Evolutionary conservation across 1,139 yeast species (phyloP).

Genomic region (Candida albicans): DNA sequence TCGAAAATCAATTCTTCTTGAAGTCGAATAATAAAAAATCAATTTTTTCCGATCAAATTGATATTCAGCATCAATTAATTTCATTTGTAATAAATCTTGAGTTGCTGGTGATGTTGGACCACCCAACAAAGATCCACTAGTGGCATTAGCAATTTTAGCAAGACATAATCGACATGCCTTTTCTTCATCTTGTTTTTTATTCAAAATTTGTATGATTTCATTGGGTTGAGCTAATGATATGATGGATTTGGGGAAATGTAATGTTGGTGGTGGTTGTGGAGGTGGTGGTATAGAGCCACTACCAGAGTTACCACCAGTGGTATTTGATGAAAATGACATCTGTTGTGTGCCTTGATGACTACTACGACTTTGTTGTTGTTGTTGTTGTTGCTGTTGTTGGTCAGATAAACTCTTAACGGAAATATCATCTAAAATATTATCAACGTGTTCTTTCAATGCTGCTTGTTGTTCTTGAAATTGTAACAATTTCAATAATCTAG

Average conservation of each 20-base stretch:
- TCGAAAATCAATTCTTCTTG: constrained; percentile 86
- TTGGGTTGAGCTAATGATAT: constrained; percentile 63
- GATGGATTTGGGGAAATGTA: constrained; percentile 73
- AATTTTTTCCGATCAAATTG: constrained; percentile 94
- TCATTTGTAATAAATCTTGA: constrained; percentile 35
- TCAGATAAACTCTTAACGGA: constrained; percentile 21
- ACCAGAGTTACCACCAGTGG: not conserved
- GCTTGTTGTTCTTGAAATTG: constrained; percentile 61
- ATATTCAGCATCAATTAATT: constrained; percentile 77
- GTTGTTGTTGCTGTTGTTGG: constrained; percentile 8
- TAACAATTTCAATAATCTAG: constrained; percentile 51
- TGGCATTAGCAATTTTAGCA: constrained; percentile 54
- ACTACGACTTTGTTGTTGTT: constrained; percentile 6
- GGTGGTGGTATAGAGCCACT: not conserved
- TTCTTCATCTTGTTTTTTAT: constrained; percentile 68
- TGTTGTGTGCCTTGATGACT: constrained; percentile 1
- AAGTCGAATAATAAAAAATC: constrained; percentile 78
- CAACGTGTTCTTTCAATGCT: constrained; percentile 35
- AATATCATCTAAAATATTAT: constrained; percentile 21
- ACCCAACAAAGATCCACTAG: constrained; percentile 15
- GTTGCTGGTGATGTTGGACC: constrained; percentile 17
- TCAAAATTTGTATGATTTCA: constrained; percentile 60
- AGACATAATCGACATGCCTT: constrained; percentile 65
- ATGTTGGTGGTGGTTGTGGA: constrained; percentile 35
- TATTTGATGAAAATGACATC: too few relatives aligned